Base-by-base conservation (phyloP, 768 basidiomycete species). In the Boletus rex-veris region DNA sequence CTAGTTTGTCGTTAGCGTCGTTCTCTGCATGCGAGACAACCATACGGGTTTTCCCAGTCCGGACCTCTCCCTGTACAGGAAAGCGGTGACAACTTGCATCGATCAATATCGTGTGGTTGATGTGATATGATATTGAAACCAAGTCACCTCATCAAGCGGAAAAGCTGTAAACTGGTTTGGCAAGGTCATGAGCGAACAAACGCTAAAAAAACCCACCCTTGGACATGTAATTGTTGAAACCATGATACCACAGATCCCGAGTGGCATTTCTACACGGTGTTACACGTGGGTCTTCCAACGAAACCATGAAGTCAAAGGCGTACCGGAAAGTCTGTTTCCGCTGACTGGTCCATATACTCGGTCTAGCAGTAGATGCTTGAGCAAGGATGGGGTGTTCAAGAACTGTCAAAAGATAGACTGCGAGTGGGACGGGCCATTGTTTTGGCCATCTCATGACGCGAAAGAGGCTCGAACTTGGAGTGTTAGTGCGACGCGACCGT, bases 51-150 rank as follows among this genome's bases (percentile, higher is more conserved):
- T 41, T 77, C 76, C 86, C 88, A 91, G 63, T 92, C 89, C 3
- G 92, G 90, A n/a, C 93, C 92, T 72, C 84, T 81, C 7, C 90
- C 90, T 42, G 78, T 79, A 67, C 96, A 99, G 21, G 90, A 86
- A 26, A 99, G 71, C 1, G 96, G 95, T 8, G 85, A 83, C n/a
- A 98, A 77, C 87, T 98, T 60, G 18, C 15, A 18, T 53, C 35
- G 50, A 48, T 69, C 53, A 67, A 58, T 48, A 30, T 48, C 41
- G 37, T 53, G 45, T 36, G 11, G 49, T 48, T 38, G 43, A 35
- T 38, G 35, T 3, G 16, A 51, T 47, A 42, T 3, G 16, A 51
- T 47, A 42, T 48, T 53, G 46, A 61, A 58, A 49, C 24, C 16
- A 33, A 45, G 53, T 65, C 66, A 90, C 90, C 81, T 92, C 91